Evolutionary conservation across 1,284 basidiomycete genomes (phyloP).

Genomic region (Ganoderma lingzhi): DNA sequence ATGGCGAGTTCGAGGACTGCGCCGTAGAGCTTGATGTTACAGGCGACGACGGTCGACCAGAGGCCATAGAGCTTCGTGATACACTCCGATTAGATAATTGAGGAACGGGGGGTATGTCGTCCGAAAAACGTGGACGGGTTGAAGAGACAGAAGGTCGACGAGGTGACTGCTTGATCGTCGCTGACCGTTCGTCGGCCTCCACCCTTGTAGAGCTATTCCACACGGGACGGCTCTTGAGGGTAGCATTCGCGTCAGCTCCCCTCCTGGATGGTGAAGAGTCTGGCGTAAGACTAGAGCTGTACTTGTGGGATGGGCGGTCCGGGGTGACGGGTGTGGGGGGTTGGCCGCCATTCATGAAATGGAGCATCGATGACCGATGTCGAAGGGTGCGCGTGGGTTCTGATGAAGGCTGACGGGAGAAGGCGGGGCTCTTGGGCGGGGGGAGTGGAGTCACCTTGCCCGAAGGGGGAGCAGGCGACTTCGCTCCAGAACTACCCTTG

Average conservation of each 20-base stretch:
- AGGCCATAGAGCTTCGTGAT: constrained; percentile 78
- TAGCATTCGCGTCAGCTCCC: constrained; percentile 45
- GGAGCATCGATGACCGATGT: constrained; percentile 69
- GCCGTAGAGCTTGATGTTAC: constrained; percentile 75
- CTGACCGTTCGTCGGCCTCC: constrained; percentile 55
- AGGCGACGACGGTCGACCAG: constrained; percentile 83
- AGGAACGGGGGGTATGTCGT: constrained; percentile 57
- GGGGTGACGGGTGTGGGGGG: constrained; percentile 58
- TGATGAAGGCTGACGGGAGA: constrained; percentile 54
- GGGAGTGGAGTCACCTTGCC: constrained; percentile 52
- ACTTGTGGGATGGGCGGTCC: constrained; percentile 68
- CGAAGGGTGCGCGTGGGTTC: constrained; percentile 61
- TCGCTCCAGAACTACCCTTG: constrained; percentile 42
- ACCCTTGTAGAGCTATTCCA: constrained; percentile 87
- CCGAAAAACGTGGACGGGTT: constrained; percentile 42
- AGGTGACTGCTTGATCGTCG: constrained; percentile 58
- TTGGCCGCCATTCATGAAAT: constrained; percentile 49
- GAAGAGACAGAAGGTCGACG: constrained; percentile 38
- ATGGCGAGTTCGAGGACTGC: constrained; percentile 58
- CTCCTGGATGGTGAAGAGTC: constrained; percentile 61
- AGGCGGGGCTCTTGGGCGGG: constrained; percentile 48
- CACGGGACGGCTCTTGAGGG: constrained; percentile 51
- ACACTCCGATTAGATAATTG: constrained; percentile 63
- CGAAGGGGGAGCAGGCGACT: constrained; percentile 53
- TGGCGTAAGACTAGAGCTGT: constrained; percentile 74